Conservation (phyloP, 257 asterid species). For the Euphrasia confusa region DNA sequence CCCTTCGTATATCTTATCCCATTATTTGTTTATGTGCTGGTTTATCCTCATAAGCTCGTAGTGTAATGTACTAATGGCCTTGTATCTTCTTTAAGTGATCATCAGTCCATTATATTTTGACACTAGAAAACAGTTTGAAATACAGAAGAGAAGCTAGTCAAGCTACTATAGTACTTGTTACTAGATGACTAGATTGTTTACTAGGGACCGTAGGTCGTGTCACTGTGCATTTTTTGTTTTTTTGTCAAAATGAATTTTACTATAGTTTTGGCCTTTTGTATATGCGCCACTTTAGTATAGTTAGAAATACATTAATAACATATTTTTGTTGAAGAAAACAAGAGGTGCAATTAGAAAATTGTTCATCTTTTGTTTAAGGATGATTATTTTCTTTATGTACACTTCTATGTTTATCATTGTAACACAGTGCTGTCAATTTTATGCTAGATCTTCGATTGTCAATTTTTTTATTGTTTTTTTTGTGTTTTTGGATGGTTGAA, state of each 20-base stretch:
- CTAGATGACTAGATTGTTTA: not conserved
- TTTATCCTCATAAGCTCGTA: not conserved
- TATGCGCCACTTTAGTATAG: too few relatives aligned
- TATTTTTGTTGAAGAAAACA: too few relatives aligned
- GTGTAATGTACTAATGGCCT: not conserved
- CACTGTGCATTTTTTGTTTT: constrained; percentile 1
- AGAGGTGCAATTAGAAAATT: too few relatives aligned
- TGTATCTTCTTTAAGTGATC: not conserved
- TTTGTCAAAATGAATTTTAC: not conserved
- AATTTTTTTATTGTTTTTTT: too few relatives aligned
- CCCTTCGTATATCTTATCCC: not conserved
- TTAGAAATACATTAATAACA: too few relatives aligned
- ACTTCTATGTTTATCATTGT: too few relatives aligned
- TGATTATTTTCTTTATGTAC: too few relatives aligned
- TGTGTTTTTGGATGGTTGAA: too few relatives aligned
- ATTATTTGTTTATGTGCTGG: not conserved
- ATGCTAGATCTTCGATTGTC: too few relatives aligned
- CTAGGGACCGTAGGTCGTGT: constrained; percentile 21
- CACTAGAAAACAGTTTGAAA: constrained; percentile 7
- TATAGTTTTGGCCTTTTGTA: not conserved
- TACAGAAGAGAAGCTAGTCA: not conserved
- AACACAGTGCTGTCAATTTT: too few relatives aligned
- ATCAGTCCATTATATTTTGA: constrained; percentile 15
- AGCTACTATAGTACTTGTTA: constrained; percentile 1
- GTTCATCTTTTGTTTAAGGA: too few relatives aligned